Evolutionary conservation across 2,329 filamentous ascomycete genomes (phyloP), one percentile per base, ranked within the genome.

Genomic region (Taxawa tesnikishii): DNA sequence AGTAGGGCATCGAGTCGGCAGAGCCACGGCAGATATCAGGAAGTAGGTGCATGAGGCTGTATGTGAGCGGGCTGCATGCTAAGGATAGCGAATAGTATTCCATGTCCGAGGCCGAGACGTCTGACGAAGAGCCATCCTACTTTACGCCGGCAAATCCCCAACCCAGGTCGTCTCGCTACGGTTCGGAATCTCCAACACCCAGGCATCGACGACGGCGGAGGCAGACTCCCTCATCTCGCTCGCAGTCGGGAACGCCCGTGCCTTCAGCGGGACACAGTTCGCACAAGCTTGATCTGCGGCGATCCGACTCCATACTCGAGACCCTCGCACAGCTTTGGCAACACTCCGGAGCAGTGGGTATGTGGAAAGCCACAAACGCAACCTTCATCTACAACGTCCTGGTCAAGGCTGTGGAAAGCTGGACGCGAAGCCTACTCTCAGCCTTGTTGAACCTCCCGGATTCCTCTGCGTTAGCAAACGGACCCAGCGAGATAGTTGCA

Each of bases 341-440:
- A 29, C 88, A 81, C 44, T 88, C 93, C 52, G 83, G 85, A 21
- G 79, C 79, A 1, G 87, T 85, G 68, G 90, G 90, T 4, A 77
- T 94, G 4, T 98, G 88, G 87, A 94, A 94, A 55, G 71, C 79
- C 6, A 83, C 85, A 23, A 96, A 96, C 52, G 75, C 82, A 10
- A 92, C 85, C 1, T 98, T 96, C 49, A 67, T 96, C 30, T 94
- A 96, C 59, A 82, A 78, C 0, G 73, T 94, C 28, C 67, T 96
- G 12, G 73, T 87, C 40, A 84, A 84, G 8, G 79, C 92, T 6
- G 63, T 94, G 17, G 90, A 96, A 54, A 87, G 83, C 45, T 98
- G 92, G 77, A 82, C 87, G 7, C 74, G 85, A 46, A 90, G 84
- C 47, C 70, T 94, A 32, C 67, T 96, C n/a, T 84, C 84, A 27